These are phyloP conservation scores for Linnemannia hyalina DNA, from an alignment of 192 early-diverging fungal genomes.

Conservation along the genomic window DNA sequence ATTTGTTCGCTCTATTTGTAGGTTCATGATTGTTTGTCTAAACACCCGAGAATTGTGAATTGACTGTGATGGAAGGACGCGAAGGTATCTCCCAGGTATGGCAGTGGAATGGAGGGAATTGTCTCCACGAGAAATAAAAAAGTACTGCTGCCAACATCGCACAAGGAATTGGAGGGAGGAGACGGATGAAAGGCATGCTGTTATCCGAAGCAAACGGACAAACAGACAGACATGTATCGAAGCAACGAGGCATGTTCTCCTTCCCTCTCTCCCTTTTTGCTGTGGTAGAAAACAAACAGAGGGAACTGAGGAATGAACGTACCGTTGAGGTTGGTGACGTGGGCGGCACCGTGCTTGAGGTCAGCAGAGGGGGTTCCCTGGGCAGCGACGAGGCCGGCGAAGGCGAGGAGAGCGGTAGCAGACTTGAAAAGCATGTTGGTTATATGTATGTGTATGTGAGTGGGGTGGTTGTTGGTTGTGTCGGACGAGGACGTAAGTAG, in stretches of 20 bases:
- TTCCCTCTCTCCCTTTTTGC: neutral
- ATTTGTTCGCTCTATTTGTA: neutral
- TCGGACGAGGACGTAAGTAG: neutral
- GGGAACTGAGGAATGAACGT: neutral
- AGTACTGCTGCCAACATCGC: neutral
- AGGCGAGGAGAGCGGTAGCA: conserved; percentile 38
- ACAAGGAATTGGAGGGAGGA: neutral
- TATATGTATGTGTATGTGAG: neutral
- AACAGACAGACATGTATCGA: neutral
- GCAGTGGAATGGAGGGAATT: neutral
- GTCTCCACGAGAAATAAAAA: neutral
- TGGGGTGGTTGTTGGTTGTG: neutral
- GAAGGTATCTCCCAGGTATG: neutral
- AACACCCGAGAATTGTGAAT: no score
- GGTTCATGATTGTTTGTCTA: neutral
- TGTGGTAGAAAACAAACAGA: neutral
- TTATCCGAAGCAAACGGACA: neutral
- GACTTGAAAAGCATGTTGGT: conserved; percentile 56
- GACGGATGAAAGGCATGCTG: neutral
- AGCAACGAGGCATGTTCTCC: neutral
- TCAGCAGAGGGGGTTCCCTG: conserved; percentile 19
- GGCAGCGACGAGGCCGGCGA: conserved; percentile 48
- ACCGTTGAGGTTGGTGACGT: conserved; percentile 1
- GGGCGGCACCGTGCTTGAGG: conserved; percentile 33
- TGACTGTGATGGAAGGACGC: no score